Conservation (phyloP, 2,329 filamentous ascomycete genomes). For the Fusarium pininemorale region DNA sequence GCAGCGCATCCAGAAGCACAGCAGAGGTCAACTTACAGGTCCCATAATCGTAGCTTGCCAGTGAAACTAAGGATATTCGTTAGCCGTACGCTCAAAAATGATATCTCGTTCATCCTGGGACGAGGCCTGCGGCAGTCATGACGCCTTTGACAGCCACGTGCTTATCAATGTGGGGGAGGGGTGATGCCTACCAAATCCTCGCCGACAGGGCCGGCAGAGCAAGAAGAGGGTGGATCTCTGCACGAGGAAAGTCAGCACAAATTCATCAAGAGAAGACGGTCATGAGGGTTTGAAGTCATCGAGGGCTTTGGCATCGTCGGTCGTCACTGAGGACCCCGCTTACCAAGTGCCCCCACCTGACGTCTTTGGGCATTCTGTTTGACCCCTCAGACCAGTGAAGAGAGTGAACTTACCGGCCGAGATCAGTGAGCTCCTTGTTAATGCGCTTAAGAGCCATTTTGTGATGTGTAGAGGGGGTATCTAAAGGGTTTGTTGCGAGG, state of each 20-base stretch:
- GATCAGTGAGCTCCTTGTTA: constrained; percentile 91
- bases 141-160: constrained; percentile 25
- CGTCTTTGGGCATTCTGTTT: constrained; percentile 41
- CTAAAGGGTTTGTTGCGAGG: constrained; percentile 38
- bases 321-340: constrained; percentile 48
- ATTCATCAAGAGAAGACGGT: neutral
- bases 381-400: constrained; percentile 37
- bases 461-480: constrained; percentile 46
- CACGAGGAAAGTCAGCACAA: constrained; percentile 38
- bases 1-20: neutral
- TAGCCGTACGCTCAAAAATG: constrained; percentile 28
- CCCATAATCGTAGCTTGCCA: constrained; percentile 99
- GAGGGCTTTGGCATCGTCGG: constrained; percentile 24
- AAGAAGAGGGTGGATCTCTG: constrained; percentile 98
- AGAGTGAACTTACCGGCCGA: constrained; percentile 76
- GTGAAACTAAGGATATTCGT: constrained; percentile 77
- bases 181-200: constrained; percentile 89
- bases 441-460: constrained; percentile 91
- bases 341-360: constrained; percentile 50
- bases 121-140: constrained; percentile 20
- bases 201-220: constrained; percentile 95
- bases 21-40: constrained; percentile 72
- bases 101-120: neutral
- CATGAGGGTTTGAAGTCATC: constrained; percentile 9
- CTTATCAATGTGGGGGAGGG: constrained; percentile 40